These are phyloP conservation scores for Colletotrichum paranaense DNA, from an alignment of 2,329 filamentous ascomycete genomes.

Conservation along the genomic window DNA sequence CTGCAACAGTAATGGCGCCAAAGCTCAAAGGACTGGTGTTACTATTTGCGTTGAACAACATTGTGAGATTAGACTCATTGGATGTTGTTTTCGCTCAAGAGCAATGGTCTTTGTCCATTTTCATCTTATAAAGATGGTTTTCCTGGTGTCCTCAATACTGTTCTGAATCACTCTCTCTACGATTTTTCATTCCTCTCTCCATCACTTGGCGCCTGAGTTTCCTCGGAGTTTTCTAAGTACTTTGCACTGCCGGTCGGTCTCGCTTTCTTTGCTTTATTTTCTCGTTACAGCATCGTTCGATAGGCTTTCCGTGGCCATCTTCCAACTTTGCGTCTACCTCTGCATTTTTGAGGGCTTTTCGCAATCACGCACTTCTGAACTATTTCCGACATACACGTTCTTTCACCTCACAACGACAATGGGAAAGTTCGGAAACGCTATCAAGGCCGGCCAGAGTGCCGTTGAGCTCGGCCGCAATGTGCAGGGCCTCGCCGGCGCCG, in stretches of 20 bases:
- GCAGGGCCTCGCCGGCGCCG: conserved; percentile 41
- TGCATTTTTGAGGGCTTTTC: neutral
- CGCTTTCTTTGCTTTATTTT: neutral
- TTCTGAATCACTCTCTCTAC: neutral
- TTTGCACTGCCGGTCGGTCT: conserved; percentile 10
- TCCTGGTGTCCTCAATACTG: neutral
- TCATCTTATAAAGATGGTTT: conserved; percentile 15
- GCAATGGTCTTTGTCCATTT: conserved; percentile 7
- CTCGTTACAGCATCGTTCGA: neutral
- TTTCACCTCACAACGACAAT: conserved; percentile 37
- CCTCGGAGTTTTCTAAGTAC: conserved; percentile 4
- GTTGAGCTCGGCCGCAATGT: conserved; percentile 46
- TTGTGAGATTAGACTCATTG: conserved; percentile 18
- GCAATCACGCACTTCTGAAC: neutral
- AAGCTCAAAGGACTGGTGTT: neutral
- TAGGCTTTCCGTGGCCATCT: neutral
- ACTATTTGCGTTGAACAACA: conserved; percentile 1
- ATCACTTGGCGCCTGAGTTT: neutral
- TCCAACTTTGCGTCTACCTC: neutral
- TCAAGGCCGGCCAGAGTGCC: conserved; percentile 48
- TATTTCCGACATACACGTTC: too few relatives aligned
- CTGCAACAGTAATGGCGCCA: conserved; percentile 4
- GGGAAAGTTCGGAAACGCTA: conserved; percentile 43
- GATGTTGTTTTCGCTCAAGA: neutral
- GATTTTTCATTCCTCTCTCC: neutral